Base-by-base conservation (phyloP, 1,284 basidiomycete genomes). In the Lignosus rhinocerotis region DNA sequence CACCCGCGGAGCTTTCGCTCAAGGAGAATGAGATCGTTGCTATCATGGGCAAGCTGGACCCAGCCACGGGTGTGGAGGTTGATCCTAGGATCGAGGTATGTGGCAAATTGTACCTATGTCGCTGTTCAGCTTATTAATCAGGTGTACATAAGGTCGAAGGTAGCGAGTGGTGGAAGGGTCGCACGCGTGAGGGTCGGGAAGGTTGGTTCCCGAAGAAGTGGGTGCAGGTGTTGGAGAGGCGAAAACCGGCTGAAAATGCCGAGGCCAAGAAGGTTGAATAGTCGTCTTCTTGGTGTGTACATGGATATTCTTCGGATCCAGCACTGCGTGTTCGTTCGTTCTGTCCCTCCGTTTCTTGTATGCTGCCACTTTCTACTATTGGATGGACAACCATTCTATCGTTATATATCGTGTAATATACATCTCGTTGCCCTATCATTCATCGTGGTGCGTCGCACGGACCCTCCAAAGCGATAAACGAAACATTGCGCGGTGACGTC, bases 131-230 rank as follows among this genome's bases (percentile, higher is more conserved):
- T 52, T 43, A 42, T 46, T 56, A n/a, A 33, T 25, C 16, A 31
- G n/a, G 12, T 45, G 39, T 43, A 12, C 8, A 11, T 19, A 10
- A 72, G 70, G 67, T 70, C 11, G 69, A 72, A 25, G 87, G 88
- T 58, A 84, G 82, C 14, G 94, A 95, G 49, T 99, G 97, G 96
- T 99, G 96, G 95, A 90, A 90, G 72, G 96, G 96, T 0, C 79
- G 96, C 51, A 96, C 93, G 60, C 82, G 96, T 58, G 96, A 99
- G 67, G 97, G 96, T 0, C 82, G 90, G 62, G 89, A 94, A 66
- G 96, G 96, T 0, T 99, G 95, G 95, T 98, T 99, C 83, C 96
- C 96, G 1, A 86, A 82, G 64, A 96, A 92, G 67, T 96, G 90
- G 83, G 93, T 94, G 5, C 84, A 93, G 72, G 78, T 91, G 6